A percentile compares a stretch with the other conserved stretches of the same genome.
These are phyloP conservation scores for Vanrija sp. DNA, from an alignment of 1,284 basidiomycete species.

Conservation along the genomic window DNA sequence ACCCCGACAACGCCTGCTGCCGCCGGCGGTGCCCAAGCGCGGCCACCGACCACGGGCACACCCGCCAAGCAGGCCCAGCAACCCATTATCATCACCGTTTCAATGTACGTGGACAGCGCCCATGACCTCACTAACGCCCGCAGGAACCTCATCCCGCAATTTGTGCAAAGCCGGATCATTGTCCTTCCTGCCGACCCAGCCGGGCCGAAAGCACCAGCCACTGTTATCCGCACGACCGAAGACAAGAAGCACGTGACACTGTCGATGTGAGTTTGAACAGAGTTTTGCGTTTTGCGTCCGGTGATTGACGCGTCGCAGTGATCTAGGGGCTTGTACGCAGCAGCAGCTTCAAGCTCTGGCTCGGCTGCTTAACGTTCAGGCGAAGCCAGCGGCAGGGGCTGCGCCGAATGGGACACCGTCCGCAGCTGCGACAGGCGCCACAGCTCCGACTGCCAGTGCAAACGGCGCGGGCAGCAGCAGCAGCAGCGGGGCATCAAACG, in stretches of 20 bases:
- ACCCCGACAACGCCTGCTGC: not conserved
- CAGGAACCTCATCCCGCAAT: conserved; percentile 11
- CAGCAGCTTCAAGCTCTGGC: conserved; percentile 30
- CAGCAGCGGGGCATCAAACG: not conserved
- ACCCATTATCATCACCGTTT: conserved; percentile 17
- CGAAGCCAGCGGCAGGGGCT: conserved; percentile 10
- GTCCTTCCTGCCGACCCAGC: conserved; percentile 17
- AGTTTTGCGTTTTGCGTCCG: not conserved
- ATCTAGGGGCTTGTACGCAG: conserved; percentile 27
- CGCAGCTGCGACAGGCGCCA: not conserved
- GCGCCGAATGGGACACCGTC: not conserved
- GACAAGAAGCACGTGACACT: conserved; percentile 33
- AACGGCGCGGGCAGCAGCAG: not conserved
- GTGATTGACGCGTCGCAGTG: conserved; percentile 6
- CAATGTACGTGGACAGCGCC: conserved; percentile 8
- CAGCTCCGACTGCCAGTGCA: not conserved
- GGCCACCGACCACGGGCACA: not conserved
- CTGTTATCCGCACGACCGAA: conserved; percentile 28
- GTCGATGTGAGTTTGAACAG: conserved; percentile 28
- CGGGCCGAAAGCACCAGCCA: conserved; percentile 28
- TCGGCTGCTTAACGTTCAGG: conserved; percentile 31
- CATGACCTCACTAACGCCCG: not conserved
- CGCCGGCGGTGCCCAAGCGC: not conserved
- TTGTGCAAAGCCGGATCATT: conserved; percentile 15
- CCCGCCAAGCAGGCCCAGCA: not conserved